Evolutionary conservation across 805 yeast genomes (phyloP).

Genomic region (Saccharomyces paradoxus): DNA sequence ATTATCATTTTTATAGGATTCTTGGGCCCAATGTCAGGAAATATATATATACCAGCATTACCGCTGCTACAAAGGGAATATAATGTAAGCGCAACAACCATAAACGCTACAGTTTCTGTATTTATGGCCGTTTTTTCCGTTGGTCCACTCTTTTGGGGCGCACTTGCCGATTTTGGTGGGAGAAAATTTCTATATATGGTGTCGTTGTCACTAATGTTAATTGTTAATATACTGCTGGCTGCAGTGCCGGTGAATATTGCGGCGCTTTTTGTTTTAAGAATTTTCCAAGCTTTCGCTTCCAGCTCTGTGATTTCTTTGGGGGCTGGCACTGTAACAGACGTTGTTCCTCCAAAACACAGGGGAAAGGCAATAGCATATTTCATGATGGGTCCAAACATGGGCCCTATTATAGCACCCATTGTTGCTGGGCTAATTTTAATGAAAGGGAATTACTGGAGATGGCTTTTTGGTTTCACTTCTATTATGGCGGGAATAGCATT

Average conservation of each 20-base stretch:
- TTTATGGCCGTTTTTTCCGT: conserved; percentile 50
- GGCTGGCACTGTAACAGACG: conserved; percentile 81
- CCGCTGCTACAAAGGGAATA: conserved; percentile 39
- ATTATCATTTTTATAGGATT: conserved; percentile 44
- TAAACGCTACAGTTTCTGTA: conserved; percentile 50
- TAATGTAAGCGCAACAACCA: conserved; percentile 34
- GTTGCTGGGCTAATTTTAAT: conserved; percentile 69
- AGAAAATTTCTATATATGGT: conserved; percentile 57
- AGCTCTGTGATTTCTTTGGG: conserved; percentile 85
- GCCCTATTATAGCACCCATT: conserved; percentile 81
- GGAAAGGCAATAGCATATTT: conserved; percentile 79
- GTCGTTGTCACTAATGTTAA: conserved; percentile 50
- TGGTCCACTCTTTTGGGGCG: conserved; percentile 50
- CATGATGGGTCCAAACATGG: conserved; percentile 80
- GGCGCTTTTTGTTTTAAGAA: conserved; percentile 54
- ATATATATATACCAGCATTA: conserved; percentile 47
- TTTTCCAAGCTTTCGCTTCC: conserved; percentile 78
- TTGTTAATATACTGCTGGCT: conserved; percentile 59
- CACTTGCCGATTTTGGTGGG: conserved; percentile 48
- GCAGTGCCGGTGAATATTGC: conserved; percentile 55
- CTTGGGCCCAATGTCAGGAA: conserved; percentile 50
- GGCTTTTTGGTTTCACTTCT: conserved; percentile 74
- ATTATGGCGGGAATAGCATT: conserved; percentile 54
- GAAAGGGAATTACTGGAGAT: conserved; percentile 68
- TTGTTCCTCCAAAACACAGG: conserved; percentile 56